phyloP scores from a whole-genome alignment of 495 filamentous ascomycete species.

The Trichocladium uniseriatum region DNA sequence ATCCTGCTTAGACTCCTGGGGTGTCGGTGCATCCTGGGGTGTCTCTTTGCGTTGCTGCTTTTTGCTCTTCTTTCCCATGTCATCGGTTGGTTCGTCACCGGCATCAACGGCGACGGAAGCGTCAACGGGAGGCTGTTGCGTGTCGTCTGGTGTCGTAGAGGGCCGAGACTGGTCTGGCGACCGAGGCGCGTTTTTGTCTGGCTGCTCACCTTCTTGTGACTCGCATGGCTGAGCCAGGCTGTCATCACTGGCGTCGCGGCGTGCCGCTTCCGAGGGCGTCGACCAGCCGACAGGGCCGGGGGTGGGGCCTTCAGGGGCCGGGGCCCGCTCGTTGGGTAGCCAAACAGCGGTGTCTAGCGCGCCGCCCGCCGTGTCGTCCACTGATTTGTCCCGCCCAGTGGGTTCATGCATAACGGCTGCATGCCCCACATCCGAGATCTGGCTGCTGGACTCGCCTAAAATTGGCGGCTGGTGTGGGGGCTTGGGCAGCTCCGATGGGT shows the following conservation, averaged over 20 bases:
- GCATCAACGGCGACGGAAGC: constrained; percentile 4
- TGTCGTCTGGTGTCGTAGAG: constrained; percentile 1
- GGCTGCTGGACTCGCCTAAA: constrained; percentile 16
- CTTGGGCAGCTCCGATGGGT: constrained; percentile 8
- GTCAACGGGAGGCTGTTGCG: constrained; percentile 6
- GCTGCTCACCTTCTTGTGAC: constrained; percentile 7
- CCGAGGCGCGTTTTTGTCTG: constrained; percentile 7
- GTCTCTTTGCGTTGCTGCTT: constrained; percentile 23
- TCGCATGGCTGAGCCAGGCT: constrained; percentile 5
- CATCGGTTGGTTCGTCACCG: constrained; percentile 14
- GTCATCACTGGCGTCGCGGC: constrained; percentile 4
- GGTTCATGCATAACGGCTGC: constrained; percentile 19
- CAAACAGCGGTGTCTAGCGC: constrained; percentile 27
- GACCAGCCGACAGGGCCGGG: constrained; percentile 2
- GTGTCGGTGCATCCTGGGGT: constrained; percentile 4
- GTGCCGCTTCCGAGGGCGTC: constrained; percentile 3
- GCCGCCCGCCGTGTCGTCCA: constrained; percentile 19
- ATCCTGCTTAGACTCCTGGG: constrained; percentile 5
- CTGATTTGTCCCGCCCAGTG: constrained; percentile 21
- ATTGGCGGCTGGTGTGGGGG: constrained; percentile 8
- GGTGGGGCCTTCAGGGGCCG: constrained; percentile 12
- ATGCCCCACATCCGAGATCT: constrained; percentile 15
- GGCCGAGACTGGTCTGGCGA: constrained; percentile 8
- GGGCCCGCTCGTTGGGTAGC: constrained; percentile 15
- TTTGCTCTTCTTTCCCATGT: constrained; percentile 27